A percentile compares a stretch with the other conserved stretches of the same genome.
Conservation (phyloP, 108 stramenopile species). For the Cyclotella distinguenda region DNA sequence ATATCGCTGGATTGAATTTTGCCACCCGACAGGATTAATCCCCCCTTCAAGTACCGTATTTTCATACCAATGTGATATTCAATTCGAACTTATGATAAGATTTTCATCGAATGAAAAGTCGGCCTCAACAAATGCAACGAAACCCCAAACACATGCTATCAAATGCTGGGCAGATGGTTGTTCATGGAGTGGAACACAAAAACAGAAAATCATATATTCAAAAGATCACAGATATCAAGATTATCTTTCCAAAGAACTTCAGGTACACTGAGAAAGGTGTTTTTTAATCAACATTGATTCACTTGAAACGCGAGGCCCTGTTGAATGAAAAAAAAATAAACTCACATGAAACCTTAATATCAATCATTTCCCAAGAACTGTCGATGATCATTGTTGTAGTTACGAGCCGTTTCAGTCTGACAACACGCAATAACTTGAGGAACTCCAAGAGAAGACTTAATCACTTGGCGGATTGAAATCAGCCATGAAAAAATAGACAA, state of each 20-base stretch:
- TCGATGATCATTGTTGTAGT: slow-evolving; percentile 16
- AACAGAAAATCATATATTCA: slow-evolving; percentile 27
- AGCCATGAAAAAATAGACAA: too few relatives aligned
- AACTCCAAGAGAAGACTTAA: slow-evolving; percentile 13
- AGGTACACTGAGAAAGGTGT: neutral
- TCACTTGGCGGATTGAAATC: too few relatives aligned
- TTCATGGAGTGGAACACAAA: too few relatives aligned
- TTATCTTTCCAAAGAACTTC: neutral
- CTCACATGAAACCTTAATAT: slow-evolving; percentile 1
- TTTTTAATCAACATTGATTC: too few relatives aligned
- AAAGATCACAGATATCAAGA: too few relatives aligned
- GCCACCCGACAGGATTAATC: slow-evolving; percentile 40
- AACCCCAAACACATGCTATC: slow-evolving; percentile 50
- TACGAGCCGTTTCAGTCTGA: slow-evolving; percentile 21
- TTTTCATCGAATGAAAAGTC: slow-evolving; percentile 26
- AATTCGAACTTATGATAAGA: slow-evolving; percentile 21
- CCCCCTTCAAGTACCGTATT: slow-evolving; percentile 12
- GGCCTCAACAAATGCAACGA: slow-evolving; percentile 34
- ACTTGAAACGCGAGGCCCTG: neutral
- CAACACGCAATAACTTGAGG: slow-evolving; percentile 34
- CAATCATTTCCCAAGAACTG: slow-evolving; percentile 8
- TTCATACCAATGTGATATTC: slow-evolving; percentile 41
- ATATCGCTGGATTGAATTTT: slow-evolving; percentile 29
- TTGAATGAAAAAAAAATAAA: neutral
- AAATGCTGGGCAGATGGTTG: too few relatives aligned